These are phyloP conservation scores for Trypanosoma cruzi DNA, from an alignment of 208 protist genomes.

Conservation along the genomic window DNA sequence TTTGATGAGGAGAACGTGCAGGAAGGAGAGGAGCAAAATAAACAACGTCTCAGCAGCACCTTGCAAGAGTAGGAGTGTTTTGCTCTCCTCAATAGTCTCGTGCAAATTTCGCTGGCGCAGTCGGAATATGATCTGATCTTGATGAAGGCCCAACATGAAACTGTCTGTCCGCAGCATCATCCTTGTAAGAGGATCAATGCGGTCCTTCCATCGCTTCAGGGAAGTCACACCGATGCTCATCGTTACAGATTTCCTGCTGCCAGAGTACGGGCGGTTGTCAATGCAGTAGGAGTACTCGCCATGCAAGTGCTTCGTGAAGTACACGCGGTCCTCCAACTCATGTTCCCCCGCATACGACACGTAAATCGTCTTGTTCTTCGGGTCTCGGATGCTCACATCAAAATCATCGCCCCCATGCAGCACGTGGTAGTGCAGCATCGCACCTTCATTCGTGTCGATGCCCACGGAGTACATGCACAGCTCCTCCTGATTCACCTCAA, in stretches of 20 bases:
- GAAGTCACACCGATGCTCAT: constrained; percentile 77
- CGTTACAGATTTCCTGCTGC: constrained; percentile 55
- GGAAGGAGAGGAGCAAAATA: constrained; percentile 53
- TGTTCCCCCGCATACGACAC: constrained; percentile 81
- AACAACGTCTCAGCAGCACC: constrained; percentile 59
- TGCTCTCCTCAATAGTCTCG: constrained; percentile 60
- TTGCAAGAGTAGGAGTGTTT: constrained; percentile 52
- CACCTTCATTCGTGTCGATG: constrained; percentile 62
- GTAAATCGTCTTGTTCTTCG: constrained; percentile 61
- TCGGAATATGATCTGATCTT: constrained; percentile 81
- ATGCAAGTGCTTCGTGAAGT: constrained; percentile 65
- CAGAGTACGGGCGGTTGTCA: constrained; percentile 68
- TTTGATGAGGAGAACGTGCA: constrained; percentile 58
- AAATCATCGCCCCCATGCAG: constrained; percentile 72
- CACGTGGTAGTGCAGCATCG: constrained; percentile 73
- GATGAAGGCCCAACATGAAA: constrained; percentile 68
- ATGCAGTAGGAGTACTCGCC: constrained; percentile 83
- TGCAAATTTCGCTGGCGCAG: constrained; percentile 66
- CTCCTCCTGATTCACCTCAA: constrained; percentile 73
- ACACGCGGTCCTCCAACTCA: constrained; percentile 64
- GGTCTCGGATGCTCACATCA: constrained; percentile 67
- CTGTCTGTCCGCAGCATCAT: constrained; percentile 70
- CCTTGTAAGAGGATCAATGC: constrained; percentile 74
- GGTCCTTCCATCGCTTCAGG: constrained; percentile 72
- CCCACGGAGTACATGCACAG: constrained; percentile 72